Base-by-base conservation (phyloP, 2,329 filamentous ascomycete species). In the Dactylella cylindrospora region DNA sequence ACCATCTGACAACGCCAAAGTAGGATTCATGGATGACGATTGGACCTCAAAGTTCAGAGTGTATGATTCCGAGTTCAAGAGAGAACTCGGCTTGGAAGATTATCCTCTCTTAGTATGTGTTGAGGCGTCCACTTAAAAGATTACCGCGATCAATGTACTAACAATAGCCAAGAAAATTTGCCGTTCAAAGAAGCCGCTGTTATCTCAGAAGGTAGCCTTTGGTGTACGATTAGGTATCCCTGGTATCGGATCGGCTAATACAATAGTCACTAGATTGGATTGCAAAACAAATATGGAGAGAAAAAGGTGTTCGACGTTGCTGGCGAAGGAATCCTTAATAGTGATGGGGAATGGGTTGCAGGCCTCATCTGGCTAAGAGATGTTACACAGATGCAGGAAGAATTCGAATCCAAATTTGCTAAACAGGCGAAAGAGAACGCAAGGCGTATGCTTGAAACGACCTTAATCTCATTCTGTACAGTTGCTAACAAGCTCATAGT, bases 341-440 rank as follows among this genome's bases (percentile, higher is more conserved):
- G 84, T 12, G 76, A 76, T 0, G 83, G 83, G 5, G 85, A 89
- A 49, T 87, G 89, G 57, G 72, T 90, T 6, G 87, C 85, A 1
- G 86, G 84, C 0, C 79, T 90, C 1, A 78, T 89, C 1, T 80
- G 84, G 0, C 84, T 85, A 68, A 81, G 84, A 47, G 86, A 91
- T 67, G 80, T 90, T 3, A 90, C 87, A 0, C 76, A 76, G 15
- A 84, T 88, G 71, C 81, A 81, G 1, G 79, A 85, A 47, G 80
- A 85, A 65, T 86, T 91, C 45, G 80, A 79, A 28, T 26, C 38
- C 41, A 54, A 54, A 26, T 50, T 62, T 40, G 57, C 49, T 1
- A 78, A 81, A 29, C 85, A 90, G 68, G 83, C 82, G 65, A 79
- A 84, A 62, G 79, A 83, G 45, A 86, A 88, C 64, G 85, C 89